phyloP scores from a whole-genome alignment of 768 basidiomycete genomes.

The Hortiboletus campestris region DNA sequence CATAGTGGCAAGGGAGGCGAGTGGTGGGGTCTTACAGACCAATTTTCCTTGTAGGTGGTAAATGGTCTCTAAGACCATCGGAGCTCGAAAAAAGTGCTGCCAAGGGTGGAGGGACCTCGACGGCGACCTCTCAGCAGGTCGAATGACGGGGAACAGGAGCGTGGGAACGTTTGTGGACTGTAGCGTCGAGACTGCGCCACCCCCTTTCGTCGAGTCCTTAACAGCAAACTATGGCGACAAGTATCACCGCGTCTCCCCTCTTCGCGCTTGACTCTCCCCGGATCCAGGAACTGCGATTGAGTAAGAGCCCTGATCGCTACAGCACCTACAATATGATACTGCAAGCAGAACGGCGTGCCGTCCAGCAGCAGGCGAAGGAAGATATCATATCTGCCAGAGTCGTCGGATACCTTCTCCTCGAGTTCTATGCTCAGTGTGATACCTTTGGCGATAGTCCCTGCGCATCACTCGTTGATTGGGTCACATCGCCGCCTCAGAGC shows the following conservation, averaged over 20 bases:
- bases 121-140: too few relatives aligned
- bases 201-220: too few relatives aligned
- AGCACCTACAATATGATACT: not conserved
- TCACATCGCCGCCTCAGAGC: not conserved
- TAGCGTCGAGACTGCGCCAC: too few relatives aligned
- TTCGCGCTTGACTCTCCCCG: not conserved
- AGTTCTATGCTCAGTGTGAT: not conserved
- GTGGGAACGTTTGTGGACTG: too few relatives aligned
- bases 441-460: not conserved
- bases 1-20: too few relatives aligned
- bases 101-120: too few relatives aligned
- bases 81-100: not conserved
- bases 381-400: not conserved
- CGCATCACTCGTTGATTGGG: not conserved
- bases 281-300: not conserved
- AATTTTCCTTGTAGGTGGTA: not conserved
- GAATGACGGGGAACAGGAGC: too few relatives aligned
- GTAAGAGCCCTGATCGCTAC: too few relatives aligned
- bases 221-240: too few relatives aligned
- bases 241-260: not conserved
- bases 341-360: not conserved
- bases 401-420: not conserved
- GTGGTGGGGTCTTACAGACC: not conserved
- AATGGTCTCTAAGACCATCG: not conserved
- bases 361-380: not conserved